Percentiles rank a stretch among this genome's conserved stretches.
Evolutionary conservation across 2,329 filamentous ascomycete genomes (phyloP).

Genomic region (Claviceps maximensis): DNA sequence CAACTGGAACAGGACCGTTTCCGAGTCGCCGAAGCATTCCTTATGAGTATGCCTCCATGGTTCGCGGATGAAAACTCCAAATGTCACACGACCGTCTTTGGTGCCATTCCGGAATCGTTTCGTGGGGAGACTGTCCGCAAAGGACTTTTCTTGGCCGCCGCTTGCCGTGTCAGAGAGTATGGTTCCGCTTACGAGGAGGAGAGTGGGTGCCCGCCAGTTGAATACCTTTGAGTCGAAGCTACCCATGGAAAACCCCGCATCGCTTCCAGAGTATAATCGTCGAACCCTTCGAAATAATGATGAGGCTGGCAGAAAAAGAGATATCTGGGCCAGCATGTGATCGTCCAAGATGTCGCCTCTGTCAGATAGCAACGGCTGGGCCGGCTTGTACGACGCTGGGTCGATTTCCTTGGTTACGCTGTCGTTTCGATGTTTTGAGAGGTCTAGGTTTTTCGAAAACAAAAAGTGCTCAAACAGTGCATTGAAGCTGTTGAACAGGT

Average conservation of each 20-base stretch:
- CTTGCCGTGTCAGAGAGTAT: slow-evolving; percentile 37
- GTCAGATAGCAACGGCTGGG: slow-evolving; percentile 37
- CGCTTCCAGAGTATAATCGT: slow-evolving; percentile 55
- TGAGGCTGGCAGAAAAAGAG: slow-evolving; percentile 55
- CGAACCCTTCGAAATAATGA: slow-evolving; percentile 53
- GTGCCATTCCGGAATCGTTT: slow-evolving; percentile 43
- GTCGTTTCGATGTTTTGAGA: slow-evolving; percentile 37
- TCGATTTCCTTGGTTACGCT: slow-evolving; percentile 1
- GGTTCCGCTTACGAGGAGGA: slow-evolving; percentile 55
- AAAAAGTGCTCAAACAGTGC: slow-evolving; percentile 63
- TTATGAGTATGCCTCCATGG: slow-evolving; percentile 59
- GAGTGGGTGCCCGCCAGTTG: slow-evolving; percentile 63
- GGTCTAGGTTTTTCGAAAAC: slow-evolving; percentile 58
- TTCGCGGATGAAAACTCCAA: slow-evolving; percentile 52
- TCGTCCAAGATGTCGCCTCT: slow-evolving; percentile 49
- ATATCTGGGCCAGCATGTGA: slow-evolving; percentile 54
- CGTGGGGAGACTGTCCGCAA: slow-evolving; percentile 49
- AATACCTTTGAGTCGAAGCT: slow-evolving; percentile 64
- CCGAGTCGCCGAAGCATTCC: slow-evolving; percentile 52
- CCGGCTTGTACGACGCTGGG: slow-evolving; percentile 12
- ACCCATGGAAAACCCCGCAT: slow-evolving; percentile 64
- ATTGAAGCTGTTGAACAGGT: slow-evolving; percentile 54
- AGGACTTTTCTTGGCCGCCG: slow-evolving; percentile 39
- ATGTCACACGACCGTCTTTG: slow-evolving; percentile 42
- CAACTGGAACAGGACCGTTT: slow-evolving; percentile 57